These are phyloP conservation scores for Backusella tuberculispora DNA, from an alignment of 192 early-diverging fungal species.

Conservation along the genomic window DNA sequence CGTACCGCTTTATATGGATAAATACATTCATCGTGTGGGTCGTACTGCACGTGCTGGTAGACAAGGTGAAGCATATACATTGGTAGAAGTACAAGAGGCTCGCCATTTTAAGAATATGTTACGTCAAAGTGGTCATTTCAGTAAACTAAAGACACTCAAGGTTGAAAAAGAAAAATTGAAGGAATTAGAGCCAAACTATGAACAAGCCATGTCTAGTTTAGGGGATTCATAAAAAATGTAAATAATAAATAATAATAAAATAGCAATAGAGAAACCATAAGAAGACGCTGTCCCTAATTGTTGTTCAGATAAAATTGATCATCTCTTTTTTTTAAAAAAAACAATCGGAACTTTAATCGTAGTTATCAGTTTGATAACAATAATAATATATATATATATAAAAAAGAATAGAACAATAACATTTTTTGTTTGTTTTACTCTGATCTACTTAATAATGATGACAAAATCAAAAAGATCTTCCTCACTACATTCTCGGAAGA, in stretches of 20 bases:
- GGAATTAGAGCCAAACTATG: constrained; percentile 41
- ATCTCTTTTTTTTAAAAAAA: background rate
- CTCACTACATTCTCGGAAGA: background rate
- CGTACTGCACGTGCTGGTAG: constrained; percentile 90
- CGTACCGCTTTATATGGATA: constrained; percentile 76
- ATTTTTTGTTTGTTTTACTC: background rate
- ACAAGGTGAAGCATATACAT: constrained; percentile 76
- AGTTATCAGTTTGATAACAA: too few species aligned
- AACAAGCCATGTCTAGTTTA: constrained; percentile 41
- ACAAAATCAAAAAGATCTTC: constrained; percentile 13
- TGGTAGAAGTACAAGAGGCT: constrained; percentile 71
- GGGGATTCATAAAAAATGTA: constrained; percentile 26
- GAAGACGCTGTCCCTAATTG: background rate
- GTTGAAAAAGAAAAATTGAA: constrained; percentile 49
- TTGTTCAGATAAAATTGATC: background rate
- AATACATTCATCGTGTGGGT: constrained; percentile 93
- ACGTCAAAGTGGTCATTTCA: constrained; percentile 61
- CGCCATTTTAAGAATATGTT: constrained; percentile 78
- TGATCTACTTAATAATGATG: background rate
- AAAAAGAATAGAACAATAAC: background rate
- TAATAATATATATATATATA: background rate
- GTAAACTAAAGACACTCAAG: constrained; percentile 55
- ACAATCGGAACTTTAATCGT: background rate
- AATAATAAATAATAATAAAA: background rate
- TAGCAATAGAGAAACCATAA: background rate